These are phyloP conservation scores for Rhodotorula taiwanensis DNA, from an alignment of 768 basidiomycete species.

Conservation along the genomic window DNA sequence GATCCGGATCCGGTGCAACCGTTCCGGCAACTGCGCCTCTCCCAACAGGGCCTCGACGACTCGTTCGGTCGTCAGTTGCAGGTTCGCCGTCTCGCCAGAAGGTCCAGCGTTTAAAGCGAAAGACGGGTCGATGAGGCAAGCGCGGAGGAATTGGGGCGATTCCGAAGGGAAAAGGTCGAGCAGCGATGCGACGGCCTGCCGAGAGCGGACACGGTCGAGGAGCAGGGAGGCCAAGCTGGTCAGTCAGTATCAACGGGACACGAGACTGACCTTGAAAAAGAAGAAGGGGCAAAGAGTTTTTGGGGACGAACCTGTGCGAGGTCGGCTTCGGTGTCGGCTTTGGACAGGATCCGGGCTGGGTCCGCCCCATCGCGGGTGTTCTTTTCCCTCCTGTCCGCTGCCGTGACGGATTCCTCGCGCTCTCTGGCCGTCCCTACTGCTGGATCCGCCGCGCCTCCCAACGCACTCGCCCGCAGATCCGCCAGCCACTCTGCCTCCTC, in stretches of 20 bases:
- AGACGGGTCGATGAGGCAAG: constrained; percentile 6
- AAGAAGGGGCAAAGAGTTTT: too few relatives aligned
- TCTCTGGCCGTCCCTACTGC: neutral
- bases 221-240: too few relatives aligned
- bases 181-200: constrained; percentile 53
- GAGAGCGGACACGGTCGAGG: too few relatives aligned
- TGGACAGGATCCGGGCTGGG: too few relatives aligned
- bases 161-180: constrained; percentile 68
- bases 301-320: constrained; percentile 6
- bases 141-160: constrained; percentile 52
- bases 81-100: too few relatives aligned
- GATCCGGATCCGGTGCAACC: constrained; percentile 7
- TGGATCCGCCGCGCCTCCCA: constrained; percentile 5
- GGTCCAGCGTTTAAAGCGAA: constrained; percentile 48
- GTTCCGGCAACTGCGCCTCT: constrained; percentile 54
- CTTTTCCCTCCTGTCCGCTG: neutral
- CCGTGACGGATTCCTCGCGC: neutral
- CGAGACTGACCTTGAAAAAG: too few relatives aligned
- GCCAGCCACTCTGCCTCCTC: neutral
- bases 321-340: constrained; percentile 8
- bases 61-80: constrained; percentile 52
- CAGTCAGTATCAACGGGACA: too few relatives aligned
- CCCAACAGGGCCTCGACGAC: constrained; percentile 69
- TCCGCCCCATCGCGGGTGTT: neutral
- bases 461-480: too few relatives aligned